Evolutionary conservation across 2,329 filamentous ascomycete species (phyloP).

Genomic region (Fusarium euwallaceae): DNA sequence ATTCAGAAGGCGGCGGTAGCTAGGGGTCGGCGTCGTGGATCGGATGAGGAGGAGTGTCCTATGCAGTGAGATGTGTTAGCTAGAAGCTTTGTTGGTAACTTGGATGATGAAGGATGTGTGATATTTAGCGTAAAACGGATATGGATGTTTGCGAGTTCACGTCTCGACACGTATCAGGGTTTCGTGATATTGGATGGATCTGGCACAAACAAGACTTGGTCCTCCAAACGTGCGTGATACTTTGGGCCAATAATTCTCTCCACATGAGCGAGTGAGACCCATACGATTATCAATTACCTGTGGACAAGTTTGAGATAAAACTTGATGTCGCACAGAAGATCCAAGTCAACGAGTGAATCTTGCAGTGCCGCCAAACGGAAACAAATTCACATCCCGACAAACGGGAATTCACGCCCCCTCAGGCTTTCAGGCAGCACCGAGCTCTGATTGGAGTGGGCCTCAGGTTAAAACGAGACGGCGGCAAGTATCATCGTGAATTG

Average conservation of each 20-base stretch:
- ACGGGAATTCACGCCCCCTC: neutral
- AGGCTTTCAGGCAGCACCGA: constrained; percentile 4
- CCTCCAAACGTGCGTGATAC: neutral
- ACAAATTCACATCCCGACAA: neutral
- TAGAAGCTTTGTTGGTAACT: no score
- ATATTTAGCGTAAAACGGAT: no score
- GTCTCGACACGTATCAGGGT: no score
- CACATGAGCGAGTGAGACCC: no score
- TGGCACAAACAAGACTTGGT: no score
- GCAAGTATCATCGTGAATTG: constrained; percentile 11
- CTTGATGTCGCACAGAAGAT: neutral
- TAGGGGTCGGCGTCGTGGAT: no score
- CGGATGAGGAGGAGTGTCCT: no score
- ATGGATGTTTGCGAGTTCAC: no score
- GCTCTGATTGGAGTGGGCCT: neutral
- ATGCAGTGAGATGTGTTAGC: no score
- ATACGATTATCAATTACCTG: neutral
- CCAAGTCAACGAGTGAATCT: neutral
- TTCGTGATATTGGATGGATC: no score
- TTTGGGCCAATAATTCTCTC: neutral
- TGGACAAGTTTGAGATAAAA: neutral
- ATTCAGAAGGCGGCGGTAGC: no score
- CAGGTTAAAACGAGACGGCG: neutral
- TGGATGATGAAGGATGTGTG: no score
- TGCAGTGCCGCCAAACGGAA: neutral